phyloP scores from a whole-genome alignment of 1,284 basidiomycete genomes.

The Phellopilus nigrolimitatus region DNA sequence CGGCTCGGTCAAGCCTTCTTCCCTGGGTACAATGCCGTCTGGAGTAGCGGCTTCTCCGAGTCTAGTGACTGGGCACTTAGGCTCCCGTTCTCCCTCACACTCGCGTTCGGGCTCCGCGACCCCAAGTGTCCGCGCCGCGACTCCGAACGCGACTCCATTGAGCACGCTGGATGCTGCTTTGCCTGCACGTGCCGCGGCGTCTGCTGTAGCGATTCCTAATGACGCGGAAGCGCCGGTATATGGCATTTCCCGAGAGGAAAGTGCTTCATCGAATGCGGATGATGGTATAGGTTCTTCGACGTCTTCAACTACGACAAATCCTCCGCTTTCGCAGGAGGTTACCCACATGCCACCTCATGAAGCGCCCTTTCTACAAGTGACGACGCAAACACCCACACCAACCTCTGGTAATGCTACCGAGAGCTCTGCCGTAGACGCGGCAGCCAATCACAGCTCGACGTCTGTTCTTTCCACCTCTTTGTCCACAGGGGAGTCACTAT shows the following conservation, averaged over 20 bases:
- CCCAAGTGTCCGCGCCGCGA: slow-evolving; percentile 4
- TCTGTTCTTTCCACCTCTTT: slow-evolving; percentile 30
- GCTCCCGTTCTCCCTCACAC: slow-evolving; percentile 6
- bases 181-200: neutral
- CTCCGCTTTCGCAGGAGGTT: neutral
- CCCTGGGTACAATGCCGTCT: neutral
- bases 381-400: neutral
- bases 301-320: neutral
- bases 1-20: slow-evolving; percentile 4
- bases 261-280: neutral
- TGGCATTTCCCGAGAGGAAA: neutral
- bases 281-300: neutral
- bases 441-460: slow-evolving; percentile 15
- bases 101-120: slow-evolving; percentile 10
- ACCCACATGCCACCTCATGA: no score
- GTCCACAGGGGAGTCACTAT: slow-evolving; percentile 26
- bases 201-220: slow-evolving; percentile 1
- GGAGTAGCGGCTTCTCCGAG: neutral
- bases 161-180: slow-evolving; percentile 8
- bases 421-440: neutral
- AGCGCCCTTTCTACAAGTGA: no score
- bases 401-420: neutral
- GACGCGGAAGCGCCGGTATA: neutral
- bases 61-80: neutral
- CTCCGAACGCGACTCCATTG: slow-evolving; percentile 1